Conservation (phyloP, 371 early-diverging fungal genomes). For the Vairimorpha ceranae region DNA sequence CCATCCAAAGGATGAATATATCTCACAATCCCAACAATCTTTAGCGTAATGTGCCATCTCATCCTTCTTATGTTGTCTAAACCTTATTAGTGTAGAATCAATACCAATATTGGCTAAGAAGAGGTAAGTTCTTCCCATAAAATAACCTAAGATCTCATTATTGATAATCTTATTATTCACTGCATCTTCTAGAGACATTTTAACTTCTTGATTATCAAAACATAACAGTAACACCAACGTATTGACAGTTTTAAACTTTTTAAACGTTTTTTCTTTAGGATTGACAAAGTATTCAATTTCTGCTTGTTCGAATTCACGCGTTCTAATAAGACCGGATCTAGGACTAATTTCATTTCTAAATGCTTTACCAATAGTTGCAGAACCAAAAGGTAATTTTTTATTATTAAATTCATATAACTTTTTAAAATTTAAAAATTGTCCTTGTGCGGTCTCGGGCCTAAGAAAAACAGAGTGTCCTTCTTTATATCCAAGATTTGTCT, state of each 20-base stretch:
- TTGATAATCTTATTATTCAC: constrained; percentile 75
- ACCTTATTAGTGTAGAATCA: constrained; percentile 74
- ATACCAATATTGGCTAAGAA: constrained; percentile 89
- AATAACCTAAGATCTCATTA: constrained; percentile 95
- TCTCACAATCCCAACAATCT: constrained; percentile 71
- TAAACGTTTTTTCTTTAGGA: constrained; percentile 80
- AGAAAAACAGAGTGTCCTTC: constrained; percentile 74
- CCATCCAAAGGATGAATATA: constrained; percentile 73
- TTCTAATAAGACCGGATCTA: constrained; percentile 86
- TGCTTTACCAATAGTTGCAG: constrained; percentile 89
- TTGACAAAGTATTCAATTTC: constrained; percentile 99
- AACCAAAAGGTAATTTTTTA: constrained; percentile 95
- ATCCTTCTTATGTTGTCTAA: constrained; percentile 96
- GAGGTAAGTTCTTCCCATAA: constrained; percentile 81
- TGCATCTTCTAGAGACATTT: constrained; percentile 83
- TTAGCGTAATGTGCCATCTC: constrained; percentile 99
- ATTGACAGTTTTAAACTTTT: constrained; percentile 76
- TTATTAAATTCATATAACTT: constrained; percentile 88
- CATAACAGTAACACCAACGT: constrained; percentile 71
- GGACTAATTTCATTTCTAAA: constrained; percentile 99
- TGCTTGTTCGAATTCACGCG: constrained; percentile 96
- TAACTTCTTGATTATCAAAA: constrained; percentile 58
- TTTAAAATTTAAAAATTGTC: constrained; percentile 97
- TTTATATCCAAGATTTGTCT: constrained; percentile 90
- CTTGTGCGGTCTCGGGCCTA: constrained; percentile 99